Percentiles rank a stretch among this genome's conserved stretches.
These are phyloP conservation scores for Pseudopithomyces maydicus DNA, from an alignment of 2,329 filamentous ascomycete genomes.

Conservation along the genomic window DNA sequence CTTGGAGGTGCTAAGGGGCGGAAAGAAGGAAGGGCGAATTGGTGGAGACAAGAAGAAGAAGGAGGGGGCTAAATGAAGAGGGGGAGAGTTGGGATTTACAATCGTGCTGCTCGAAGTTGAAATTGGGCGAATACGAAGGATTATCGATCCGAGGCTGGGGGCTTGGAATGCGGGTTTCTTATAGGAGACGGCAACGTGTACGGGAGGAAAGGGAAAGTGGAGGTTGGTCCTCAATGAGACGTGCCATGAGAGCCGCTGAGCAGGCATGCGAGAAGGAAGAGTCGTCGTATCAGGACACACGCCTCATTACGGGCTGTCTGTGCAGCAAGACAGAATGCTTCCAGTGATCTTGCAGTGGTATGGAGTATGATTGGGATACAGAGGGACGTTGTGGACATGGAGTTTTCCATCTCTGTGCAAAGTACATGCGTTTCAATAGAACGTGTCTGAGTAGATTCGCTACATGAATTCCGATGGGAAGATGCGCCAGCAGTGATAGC, in stretches of 20 bases:
- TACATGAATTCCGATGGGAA: neutral
- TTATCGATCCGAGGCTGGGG: neutral
- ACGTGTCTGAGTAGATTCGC: neutral
- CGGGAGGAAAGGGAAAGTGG: too few species aligned
- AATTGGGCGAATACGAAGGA: neutral
- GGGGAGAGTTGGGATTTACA: neutral
- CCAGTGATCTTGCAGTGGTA: neutral
- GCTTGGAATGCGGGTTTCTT: too few species aligned
- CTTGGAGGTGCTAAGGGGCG: conserved; percentile 69
- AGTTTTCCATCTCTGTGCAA: too few species aligned
- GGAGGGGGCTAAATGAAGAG: conserved; percentile 1
- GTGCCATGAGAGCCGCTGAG: too few species aligned
- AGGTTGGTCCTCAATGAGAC: too few species aligned
- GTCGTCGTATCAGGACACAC: too few species aligned
- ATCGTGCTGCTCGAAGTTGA: neutral
- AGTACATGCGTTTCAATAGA: neutral
- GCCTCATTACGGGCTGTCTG: too few species aligned
- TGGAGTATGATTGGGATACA: neutral
- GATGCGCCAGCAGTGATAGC: neutral
- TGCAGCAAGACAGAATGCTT: too few species aligned
- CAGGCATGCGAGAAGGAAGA: too few species aligned
- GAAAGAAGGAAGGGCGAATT: conserved; percentile 60
- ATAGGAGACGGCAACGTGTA: too few species aligned
- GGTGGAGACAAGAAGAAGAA: conserved; percentile 23
- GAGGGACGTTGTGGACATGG: neutral